Conservation (phyloP, 1,284 basidiomycete genomes). For the Anthracocystis panici-leucophaei region DNA sequence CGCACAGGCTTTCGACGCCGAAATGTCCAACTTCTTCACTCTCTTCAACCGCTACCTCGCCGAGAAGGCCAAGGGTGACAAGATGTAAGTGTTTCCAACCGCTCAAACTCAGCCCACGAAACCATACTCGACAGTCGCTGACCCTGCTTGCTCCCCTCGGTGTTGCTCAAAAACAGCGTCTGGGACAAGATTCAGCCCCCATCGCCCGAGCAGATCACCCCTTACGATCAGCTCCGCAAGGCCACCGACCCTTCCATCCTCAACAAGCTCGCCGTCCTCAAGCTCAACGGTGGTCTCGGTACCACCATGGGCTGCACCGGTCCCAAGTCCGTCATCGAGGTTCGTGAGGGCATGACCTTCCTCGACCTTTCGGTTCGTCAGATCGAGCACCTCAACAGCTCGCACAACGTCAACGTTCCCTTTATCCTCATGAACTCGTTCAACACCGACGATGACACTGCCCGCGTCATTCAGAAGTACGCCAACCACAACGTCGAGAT, state of each 20-base stretch:
- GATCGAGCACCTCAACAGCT: conserved; percentile 83
- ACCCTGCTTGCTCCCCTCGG: neutral
- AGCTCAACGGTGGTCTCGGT: conserved; percentile 99
- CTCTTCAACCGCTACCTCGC: conserved; percentile 98
- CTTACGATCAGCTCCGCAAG: conserved; percentile 79
- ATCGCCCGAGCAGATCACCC: conserved; percentile 89
- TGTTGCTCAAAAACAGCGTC: conserved; percentile 74
- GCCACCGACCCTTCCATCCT: conserved; percentile 66
- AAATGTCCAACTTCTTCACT: conserved; percentile 99
- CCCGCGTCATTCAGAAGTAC: conserved; percentile 95
- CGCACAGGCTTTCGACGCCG: conserved; percentile 87
- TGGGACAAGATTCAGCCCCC: conserved; percentile 99
- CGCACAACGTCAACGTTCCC: conserved; percentile 82
- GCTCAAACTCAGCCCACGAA: neutral
- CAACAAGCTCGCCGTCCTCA: conserved; percentile 87
- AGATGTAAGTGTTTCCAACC: conserved; percentile 78
- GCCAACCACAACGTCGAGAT: conserved; percentile 77
- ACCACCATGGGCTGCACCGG: conserved; percentile 93
- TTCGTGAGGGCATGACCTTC: conserved; percentile 94
- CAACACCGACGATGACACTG: conserved; percentile 81
- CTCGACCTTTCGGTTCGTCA: conserved; percentile 95
- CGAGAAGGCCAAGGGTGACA: conserved; percentile 92
- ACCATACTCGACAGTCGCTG: neutral
- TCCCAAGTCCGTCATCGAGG: conserved; percentile 72
- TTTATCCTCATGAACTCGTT: conserved; percentile 99